Evolutionary conservation across 1,284 basidiomycete genomes (phyloP), one percentile per base, ranked within the genome.

Genomic region (Tranzscheliella williamsii): DNA sequence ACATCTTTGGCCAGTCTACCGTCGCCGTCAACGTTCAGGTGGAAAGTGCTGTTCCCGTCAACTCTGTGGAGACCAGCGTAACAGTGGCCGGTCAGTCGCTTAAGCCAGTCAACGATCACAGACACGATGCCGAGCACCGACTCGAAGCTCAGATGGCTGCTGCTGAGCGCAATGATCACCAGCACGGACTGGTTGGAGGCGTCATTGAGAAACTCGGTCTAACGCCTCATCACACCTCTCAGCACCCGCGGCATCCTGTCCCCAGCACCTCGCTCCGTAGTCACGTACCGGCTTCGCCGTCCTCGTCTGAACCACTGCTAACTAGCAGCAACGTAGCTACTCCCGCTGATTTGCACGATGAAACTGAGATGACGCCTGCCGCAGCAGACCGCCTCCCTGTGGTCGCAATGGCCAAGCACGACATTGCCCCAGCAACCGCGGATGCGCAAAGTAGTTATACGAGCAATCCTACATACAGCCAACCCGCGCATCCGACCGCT

Each of bases 161-260:
- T 15, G 61, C 61, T 12, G 54, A 58, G 24, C 54, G 61, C 30
- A 58, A 54, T n/a, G 61, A 58, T 20, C 61, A 64, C 21, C 50
- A 57, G 43, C 61, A 64, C 31, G 54, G 61, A 17, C 42, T 64
- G 3, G 46, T 64, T 6, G 61, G 61, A 2, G 54, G 61, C 2
- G 54, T 57, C 8, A 57, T 64, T 20, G 61, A 64, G 26, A 43
- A 42, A 12, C 61, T 64, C 7, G 61, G 61, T 4, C 29, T 64
- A 20, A 34, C 53, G 1, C 43, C 39, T 18, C 36, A 48, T 7
- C 53, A 50, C 23, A 35, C 42, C 9, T 23, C 22, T 20, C 36
- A 38, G 9, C 32, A 33, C 18, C 8, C 9, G 11, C 27, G 11
- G n/a, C 27, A 9, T 29, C 27, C 32, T n/a, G n/a, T n/a, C n/a